Conservation (phyloP, 2,329 filamentous ascomycete genomes). For the Cercospora zeae-maydis region DNA sequence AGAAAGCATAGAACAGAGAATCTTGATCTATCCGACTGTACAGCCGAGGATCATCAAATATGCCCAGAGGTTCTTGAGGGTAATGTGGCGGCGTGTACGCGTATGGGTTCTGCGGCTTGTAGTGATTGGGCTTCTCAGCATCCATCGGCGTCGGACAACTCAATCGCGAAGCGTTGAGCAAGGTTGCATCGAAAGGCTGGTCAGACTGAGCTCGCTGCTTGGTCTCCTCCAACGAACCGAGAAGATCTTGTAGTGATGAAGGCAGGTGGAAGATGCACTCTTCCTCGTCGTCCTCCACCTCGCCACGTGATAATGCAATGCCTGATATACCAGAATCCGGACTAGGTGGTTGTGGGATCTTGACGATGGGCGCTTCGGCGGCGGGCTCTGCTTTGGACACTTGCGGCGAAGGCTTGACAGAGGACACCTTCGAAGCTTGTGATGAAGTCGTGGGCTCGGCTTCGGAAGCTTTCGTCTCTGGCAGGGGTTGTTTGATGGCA, state of each 20-base stretch:
- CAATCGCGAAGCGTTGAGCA: slow-evolving; percentile 71
- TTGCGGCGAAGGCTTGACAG: slow-evolving; percentile 37
- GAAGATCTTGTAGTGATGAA: slow-evolving; percentile 78
- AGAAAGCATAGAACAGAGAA: slow-evolving; percentile 97
- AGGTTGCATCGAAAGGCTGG: slow-evolving; percentile 63
- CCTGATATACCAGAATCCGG: slow-evolving; percentile 37
- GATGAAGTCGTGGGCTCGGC: slow-evolving; percentile 16
- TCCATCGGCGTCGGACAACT: slow-evolving; percentile 73
- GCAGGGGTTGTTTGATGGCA: slow-evolving; percentile 29
- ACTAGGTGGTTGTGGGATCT: slow-evolving; percentile 32
- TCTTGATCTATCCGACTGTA: slow-evolving; percentile 91
- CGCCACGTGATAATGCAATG: slow-evolving; percentile 50
- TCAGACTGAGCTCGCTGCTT: slow-evolving; percentile 64
- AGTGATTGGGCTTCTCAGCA: slow-evolving; percentile 76
- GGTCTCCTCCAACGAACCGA: slow-evolving; percentile 84
- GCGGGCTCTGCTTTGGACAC: slow-evolving; percentile 39
- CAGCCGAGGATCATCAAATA: slow-evolving; percentile 85
- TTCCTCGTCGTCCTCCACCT: slow-evolving; percentile 46
- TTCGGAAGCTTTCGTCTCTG: slow-evolving; percentile 28
- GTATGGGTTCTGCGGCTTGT: slow-evolving; percentile 77
- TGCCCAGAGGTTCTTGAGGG: slow-evolving; percentile 83
- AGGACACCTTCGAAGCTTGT: slow-evolving; percentile 25
- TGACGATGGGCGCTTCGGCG: slow-evolving; percentile 14
- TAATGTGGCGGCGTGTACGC: slow-evolving; percentile 74
- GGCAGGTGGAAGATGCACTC: slow-evolving; percentile 91